Conservation (phyloP, 148 eudicot species). For the Rhododendron vialii region DNA sequence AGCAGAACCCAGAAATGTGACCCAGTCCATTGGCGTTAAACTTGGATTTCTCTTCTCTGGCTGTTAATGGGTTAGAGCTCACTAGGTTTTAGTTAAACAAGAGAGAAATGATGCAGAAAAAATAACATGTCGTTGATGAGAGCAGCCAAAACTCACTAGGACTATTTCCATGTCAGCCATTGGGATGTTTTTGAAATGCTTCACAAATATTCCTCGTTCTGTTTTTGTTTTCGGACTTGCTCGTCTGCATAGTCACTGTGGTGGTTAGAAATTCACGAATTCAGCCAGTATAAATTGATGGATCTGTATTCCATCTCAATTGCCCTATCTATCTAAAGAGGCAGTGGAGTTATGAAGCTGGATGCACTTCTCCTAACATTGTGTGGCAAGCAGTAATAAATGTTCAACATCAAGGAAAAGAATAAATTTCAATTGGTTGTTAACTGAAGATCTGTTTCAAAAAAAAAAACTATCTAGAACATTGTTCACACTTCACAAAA, state of each 20-base stretch:
- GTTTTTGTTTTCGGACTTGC: constrained; percentile 50
- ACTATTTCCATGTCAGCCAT: constrained; percentile 99
- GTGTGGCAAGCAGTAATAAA: not conserved
- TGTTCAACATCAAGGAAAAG: not conserved
- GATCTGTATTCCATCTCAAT: not conserved
- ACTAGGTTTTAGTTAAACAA: not conserved
- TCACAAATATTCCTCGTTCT: constrained; percentile 83
- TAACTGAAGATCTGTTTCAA: not conserved
- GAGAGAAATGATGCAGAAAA: not conserved
- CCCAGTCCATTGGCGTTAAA: constrained; percentile 98
- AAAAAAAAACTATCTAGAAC: constrained; percentile 4
- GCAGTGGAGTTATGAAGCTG: not conserved
- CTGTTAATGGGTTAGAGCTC: constrained; percentile 28
- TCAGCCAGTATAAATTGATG: not conserved
- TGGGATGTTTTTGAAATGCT: constrained; percentile 94
- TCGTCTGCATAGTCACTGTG: constrained; percentile 37
- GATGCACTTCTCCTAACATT: not conserved
- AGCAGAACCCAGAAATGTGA: constrained; percentile 84
- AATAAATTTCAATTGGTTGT: not conserved
- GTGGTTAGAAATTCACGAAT: not conserved
- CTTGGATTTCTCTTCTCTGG: constrained; percentile 98
- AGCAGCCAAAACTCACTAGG: constrained; percentile 52
- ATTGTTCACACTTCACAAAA: not conserved
- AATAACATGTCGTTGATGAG: not conserved
- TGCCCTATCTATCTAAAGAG: not conserved